Evolutionary conservation across 768 basidiomycete genomes (phyloP).

Genomic region (Tulasnella sp.): DNA sequence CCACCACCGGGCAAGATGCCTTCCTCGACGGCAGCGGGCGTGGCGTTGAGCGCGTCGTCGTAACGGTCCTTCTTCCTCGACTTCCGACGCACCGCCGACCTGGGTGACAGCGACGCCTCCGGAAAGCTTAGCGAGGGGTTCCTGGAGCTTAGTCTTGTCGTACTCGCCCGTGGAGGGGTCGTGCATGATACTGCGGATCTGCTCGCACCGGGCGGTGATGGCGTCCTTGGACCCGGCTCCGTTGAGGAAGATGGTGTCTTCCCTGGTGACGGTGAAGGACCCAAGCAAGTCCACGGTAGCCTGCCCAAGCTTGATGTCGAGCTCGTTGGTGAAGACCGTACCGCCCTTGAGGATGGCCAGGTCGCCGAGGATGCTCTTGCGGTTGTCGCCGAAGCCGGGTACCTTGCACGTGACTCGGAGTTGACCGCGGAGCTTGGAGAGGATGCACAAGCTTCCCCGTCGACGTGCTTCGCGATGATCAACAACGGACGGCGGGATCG

Average conservation of each 20-base stretch:
- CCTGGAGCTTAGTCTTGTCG: conserved; percentile 90
- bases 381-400: conserved; percentile 97
- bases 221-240: conserved; percentile 84
- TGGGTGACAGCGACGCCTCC: conserved; percentile 99
- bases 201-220: conserved; percentile 90
- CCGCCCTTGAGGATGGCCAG: conserved; percentile 95
- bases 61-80: conserved; percentile 99
- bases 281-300: conserved; percentile 84
- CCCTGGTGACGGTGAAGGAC: conserved; percentile 86
- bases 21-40: conserved; percentile 95
- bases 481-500: conserved; percentile 75
- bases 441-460: too few species aligned
- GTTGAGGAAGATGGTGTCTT: conserved; percentile 94
- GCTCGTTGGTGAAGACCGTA: too few species aligned
- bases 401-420: conserved; percentile 92
- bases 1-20: conserved; percentile 97
- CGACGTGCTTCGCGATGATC: conserved; percentile 96
- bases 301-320: conserved; percentile 94
- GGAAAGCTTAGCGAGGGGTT: conserved; percentile 88
- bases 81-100: conserved; percentile 87
- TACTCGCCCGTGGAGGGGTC: conserved; percentile 85
- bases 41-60: conserved; percentile 95
- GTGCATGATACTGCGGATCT: conserved; percentile 72
- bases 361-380: conserved; percentile 95
- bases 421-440: conserved; percentile 98